phyloP scores from a whole-genome alignment of 208 protist species.

The Trypanosoma scelopori region DNA sequence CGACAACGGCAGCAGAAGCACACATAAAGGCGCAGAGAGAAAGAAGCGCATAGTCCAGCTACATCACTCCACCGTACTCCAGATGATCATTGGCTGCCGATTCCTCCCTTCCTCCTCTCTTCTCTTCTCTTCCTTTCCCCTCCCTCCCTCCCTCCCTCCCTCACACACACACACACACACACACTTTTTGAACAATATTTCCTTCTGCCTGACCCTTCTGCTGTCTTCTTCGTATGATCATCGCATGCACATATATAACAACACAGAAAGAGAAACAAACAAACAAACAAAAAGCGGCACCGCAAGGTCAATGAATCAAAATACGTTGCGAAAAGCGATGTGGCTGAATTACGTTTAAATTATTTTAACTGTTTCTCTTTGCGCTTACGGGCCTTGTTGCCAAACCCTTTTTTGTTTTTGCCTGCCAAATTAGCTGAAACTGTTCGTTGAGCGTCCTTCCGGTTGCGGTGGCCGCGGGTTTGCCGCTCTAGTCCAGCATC shows the following conservation, averaged over 20 bases:
- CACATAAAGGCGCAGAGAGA: conserved; percentile 4
- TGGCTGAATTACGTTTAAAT: conserved; percentile 5
- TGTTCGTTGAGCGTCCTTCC: neutral
- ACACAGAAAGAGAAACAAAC: conserved; percentile 1
- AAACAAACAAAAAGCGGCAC: too few species aligned
- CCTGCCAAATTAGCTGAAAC: neutral
- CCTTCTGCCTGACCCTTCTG: too few species aligned
- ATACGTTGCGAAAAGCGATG: neutral
- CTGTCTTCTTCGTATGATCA: conserved; percentile 6
- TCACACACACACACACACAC: too few species aligned
- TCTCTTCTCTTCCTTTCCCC: conserved; percentile 21
- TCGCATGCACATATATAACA: too few species aligned
- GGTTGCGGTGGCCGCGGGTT: neutral
- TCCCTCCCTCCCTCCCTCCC: neutral
- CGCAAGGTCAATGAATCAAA: neutral
- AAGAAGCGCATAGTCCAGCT: neutral
- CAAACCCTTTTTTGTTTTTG: neutral
- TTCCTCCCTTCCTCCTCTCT: conserved; percentile 24
- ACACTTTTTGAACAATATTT: neutral
- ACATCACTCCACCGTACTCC: neutral
- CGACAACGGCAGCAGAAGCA: neutral
- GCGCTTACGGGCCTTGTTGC: neutral
- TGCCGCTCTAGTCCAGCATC: neutral
- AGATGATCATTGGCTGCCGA: conserved; percentile 1
- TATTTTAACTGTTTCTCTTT: conserved; percentile 8